Evolutionary conservation across 345 rosid genomes (phyloP).

Genomic region (Eucalyptus viminalis): DNA sequence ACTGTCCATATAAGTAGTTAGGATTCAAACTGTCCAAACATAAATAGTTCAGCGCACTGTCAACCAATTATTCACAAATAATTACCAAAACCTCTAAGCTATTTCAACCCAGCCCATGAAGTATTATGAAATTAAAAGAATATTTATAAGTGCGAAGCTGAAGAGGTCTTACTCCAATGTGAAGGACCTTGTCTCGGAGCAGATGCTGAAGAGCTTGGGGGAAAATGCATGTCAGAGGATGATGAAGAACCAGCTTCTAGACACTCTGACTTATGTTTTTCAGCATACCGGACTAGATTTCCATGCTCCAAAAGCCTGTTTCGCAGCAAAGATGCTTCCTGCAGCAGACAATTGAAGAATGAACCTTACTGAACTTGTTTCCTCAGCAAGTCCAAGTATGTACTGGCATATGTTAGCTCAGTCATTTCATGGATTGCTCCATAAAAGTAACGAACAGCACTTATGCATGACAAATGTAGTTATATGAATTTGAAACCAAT

Average conservation of each 20-base stretch:
- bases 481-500: not conserved
- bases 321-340: slow-evolving; percentile 67
- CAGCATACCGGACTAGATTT: slow-evolving; percentile 61
- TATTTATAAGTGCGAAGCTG: not conserved
- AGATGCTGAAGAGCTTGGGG: slow-evolving; percentile 37
- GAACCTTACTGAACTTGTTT: not conserved
- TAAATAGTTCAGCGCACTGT: not conserved
- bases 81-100: not conserved
- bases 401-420: not conserved
- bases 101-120: not conserved
- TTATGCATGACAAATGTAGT: not conserved
- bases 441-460: not conserved
- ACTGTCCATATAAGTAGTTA: not conserved
- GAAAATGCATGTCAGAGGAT: slow-evolving; percentile 30
- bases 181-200: slow-evolving; percentile 34
- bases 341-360: not conserved
- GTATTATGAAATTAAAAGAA: not conserved
- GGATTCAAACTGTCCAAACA: not conserved
- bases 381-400: not conserved
- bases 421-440: not conserved
- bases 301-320: slow-evolving; percentile 44
- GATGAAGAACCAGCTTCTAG: slow-evolving; percentile 42
- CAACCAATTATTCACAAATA: not conserved
- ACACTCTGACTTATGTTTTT: slow-evolving; percentile 46
- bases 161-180: slow-evolving; percentile 36